Evolutionary conservation across 805 yeast species (phyloP).

Genomic region (Ogataea corticis): DNA sequence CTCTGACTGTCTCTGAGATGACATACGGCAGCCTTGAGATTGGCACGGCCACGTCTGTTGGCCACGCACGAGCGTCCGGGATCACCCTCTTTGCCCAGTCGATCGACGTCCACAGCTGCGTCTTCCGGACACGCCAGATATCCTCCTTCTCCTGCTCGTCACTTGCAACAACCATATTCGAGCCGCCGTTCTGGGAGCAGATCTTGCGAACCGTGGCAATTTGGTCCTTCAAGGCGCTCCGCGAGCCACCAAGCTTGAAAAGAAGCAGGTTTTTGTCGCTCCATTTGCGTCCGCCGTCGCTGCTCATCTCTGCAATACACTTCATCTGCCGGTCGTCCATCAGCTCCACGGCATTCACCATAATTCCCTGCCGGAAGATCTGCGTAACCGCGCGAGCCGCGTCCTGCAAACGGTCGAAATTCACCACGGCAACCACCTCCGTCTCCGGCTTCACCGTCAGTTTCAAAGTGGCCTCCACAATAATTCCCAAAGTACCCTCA

Average conservation of each 20-base stretch:
- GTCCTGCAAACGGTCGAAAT: slow-evolving; percentile 62
- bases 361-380: slow-evolving; percentile 59
- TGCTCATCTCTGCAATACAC: slow-evolving; percentile 55
- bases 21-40: slow-evolving; percentile 63
- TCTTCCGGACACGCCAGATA: slow-evolving; percentile 73
- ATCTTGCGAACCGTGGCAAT: slow-evolving; percentile 49
- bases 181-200: slow-evolving; percentile 52
- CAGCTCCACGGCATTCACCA: slow-evolving; percentile 70
- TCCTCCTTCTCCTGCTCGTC: slow-evolving; percentile 60
- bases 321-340: slow-evolving; percentile 70
- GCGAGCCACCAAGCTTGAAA: slow-evolving; percentile 61
- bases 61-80: slow-evolving; percentile 52
- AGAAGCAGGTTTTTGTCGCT: slow-evolving; percentile 41
- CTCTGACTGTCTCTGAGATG: slow-evolving; percentile 60
- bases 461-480: slow-evolving; percentile 72
- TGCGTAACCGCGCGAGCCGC: slow-evolving; percentile 71
- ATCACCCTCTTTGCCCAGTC: slow-evolving; percentile 60
- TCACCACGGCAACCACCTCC: slow-evolving; percentile 67
- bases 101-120: slow-evolving; percentile 63
- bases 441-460: slow-evolving; percentile 62
- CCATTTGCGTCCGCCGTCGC: slow-evolving; percentile 32
- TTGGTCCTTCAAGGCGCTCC: slow-evolving; percentile 41
- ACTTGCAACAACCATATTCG: slow-evolving; percentile 57
- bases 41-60: slow-evolving; percentile 85
- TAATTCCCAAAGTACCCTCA: slow-evolving; percentile 76